These are phyloP conservation scores for Herpetomonas muscarum DNA, from an alignment of 208 protist species.

Conservation along the genomic window DNA sequence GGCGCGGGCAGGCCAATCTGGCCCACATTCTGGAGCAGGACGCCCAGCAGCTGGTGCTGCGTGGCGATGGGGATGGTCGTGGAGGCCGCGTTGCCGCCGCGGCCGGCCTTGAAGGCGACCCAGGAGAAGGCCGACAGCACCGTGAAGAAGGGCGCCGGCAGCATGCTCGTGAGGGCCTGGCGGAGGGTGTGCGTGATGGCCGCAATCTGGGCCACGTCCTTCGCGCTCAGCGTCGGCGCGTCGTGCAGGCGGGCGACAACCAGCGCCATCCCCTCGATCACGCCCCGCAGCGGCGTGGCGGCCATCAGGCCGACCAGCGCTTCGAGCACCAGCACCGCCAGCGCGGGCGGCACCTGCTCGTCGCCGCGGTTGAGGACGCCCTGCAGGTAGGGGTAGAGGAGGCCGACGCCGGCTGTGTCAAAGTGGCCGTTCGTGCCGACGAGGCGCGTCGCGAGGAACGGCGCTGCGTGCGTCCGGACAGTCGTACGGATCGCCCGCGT, in stretches of 20 bases:
- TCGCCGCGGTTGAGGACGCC: conserved; percentile 22
- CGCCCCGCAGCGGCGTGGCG: conserved; percentile 47
- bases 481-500: conserved; percentile 23
- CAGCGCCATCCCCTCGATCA: conserved; percentile 52
- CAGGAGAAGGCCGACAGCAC: conserved; percentile 63
- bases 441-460: conserved; percentile 59
- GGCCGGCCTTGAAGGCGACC: conserved; percentile 82
- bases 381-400: conserved; percentile 68
- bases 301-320: conserved; percentile 55
- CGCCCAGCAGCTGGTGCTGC: conserved; percentile 83
- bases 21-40: conserved; percentile 81
- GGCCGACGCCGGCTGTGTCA: conserved; percentile 36
- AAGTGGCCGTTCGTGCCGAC: conserved; percentile 67
- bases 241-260: conserved; percentile 49
- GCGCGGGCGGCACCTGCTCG: conserved; percentile 26
- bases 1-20: conserved; percentile 55
- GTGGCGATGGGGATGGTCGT: conserved; percentile 85
- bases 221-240: conserved; percentile 36
- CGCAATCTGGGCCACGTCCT: conserved; percentile 66
- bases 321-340: conserved; percentile 54
- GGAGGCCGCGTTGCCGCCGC: conserved; percentile 58
- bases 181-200: conserved; percentile 59
- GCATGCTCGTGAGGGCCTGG: conserved; percentile 65
- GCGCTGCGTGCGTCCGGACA: conserved; percentile 39
- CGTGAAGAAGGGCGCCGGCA: conserved; percentile 77